Evolutionary conservation across 2,329 filamentous ascomycete species (phyloP).

Genomic region (Colletotrichum sp.): DNA sequence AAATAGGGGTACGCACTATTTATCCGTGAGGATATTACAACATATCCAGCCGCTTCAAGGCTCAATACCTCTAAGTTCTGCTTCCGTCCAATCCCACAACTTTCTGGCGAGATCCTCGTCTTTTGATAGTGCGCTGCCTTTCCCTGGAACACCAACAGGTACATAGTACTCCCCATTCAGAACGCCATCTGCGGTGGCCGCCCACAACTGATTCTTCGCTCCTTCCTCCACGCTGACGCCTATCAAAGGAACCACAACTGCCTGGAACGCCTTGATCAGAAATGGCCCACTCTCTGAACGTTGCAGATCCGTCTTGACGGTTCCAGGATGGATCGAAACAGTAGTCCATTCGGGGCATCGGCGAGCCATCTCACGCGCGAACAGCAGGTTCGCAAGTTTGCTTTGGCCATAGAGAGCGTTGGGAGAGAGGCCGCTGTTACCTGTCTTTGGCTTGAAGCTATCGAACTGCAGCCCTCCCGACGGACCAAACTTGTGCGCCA

Average conservation of each 20-base stretch:
- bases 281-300: not conserved
- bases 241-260: not conserved
- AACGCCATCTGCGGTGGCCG: constrained; percentile 26
- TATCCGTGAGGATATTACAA: not conserved
- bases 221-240: constrained; percentile 26
- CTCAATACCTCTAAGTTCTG: constrained; percentile 25
- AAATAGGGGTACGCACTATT: not conserved
- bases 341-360: constrained; percentile 45
- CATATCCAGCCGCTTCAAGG: not conserved
- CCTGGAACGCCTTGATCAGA: not conserved
- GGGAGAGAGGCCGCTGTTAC: constrained; percentile 27
- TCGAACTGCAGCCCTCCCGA: constrained; percentile 30
- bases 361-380: constrained; percentile 48
- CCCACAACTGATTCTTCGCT: constrained; percentile 35
- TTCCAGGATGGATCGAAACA: constrained; percentile 54
- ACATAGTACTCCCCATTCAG: constrained; percentile 36
- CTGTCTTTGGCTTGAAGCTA: constrained; percentile 24
- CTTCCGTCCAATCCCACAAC: constrained; percentile 41
- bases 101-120: constrained; percentile 30
- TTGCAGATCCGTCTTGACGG: constrained; percentile 30
- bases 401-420: constrained; percentile 54
- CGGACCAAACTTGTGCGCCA: constrained; percentile 12
- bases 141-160: constrained; percentile 31
- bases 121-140: constrained; percentile 22
- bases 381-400: constrained; percentile 55